phyloP scores from a whole-genome alignment of 2,329 filamentous ascomycete species.

The Fusarium lyarnte region DNA sequence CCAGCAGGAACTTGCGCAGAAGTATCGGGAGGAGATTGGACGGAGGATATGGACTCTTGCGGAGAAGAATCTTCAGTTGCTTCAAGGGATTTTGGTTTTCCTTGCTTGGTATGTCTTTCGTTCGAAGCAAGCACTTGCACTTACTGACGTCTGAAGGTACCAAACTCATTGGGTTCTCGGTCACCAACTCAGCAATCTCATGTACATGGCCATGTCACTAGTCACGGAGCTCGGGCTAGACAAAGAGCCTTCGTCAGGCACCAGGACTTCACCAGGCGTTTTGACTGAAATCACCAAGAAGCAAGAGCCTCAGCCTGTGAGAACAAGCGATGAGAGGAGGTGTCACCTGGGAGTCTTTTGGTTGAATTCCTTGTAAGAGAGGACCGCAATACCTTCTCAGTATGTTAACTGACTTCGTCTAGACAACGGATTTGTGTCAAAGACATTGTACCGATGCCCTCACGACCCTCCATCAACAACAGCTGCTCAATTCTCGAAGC shows the following conservation, averaged over 20 bases:
- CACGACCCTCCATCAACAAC: neutral
- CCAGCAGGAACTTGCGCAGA: constrained; percentile 6
- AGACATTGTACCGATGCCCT: neutral
- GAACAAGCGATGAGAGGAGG: neutral
- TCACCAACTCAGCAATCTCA: constrained; percentile 4
- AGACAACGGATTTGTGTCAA: neutral
- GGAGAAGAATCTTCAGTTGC: constrained; percentile 6
- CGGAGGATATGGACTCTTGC: constrained; percentile 3
- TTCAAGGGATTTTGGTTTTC: constrained; percentile 1
- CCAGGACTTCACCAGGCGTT: neutral
- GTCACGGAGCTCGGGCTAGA: constrained; percentile 2
- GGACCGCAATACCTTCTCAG: rapidly evolving
- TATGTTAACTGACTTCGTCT: neutral
- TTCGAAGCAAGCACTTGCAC: rapidly evolving
- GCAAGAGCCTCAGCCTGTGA: neutral
- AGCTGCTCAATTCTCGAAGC: neutral
- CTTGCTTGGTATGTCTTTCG: neutral
- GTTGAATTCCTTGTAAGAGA: constrained; percentile 6
- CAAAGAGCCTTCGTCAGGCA: neutral
- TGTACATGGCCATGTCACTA: constrained; percentile 15
- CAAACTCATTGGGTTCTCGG: constrained; percentile 10
- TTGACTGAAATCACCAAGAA: neutral
- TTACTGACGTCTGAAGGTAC: neutral
- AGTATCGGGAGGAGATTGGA: constrained; percentile 8
- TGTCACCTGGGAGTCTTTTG: constrained; percentile 17